These are phyloP conservation scores for Elongisporangium prolatum DNA, from an alignment of 352 stramenopile genomes.

Conservation along the genomic window DNA sequence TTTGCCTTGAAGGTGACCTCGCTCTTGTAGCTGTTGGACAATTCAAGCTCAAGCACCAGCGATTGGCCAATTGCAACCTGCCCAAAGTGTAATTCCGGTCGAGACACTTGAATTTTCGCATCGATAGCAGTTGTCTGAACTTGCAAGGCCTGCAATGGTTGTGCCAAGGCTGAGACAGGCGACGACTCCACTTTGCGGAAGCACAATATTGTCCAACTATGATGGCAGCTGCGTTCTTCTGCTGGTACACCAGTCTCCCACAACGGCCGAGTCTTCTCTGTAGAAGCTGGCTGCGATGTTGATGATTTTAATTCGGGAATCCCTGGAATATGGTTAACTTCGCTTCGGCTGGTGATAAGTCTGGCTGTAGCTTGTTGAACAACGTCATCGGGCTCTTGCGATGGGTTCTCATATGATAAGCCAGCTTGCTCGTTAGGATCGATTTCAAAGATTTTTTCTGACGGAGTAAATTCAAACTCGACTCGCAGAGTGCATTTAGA, in stretches of 20 bases:
- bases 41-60: constrained; percentile 41
- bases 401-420: background rate
- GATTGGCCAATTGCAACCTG: constrained; percentile 84
- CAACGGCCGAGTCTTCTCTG: background rate
- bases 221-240: constrained; percentile 70
- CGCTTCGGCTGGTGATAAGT: background rate
- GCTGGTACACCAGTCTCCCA: constrained; percentile 11
- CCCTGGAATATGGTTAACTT: background rate
- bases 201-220: constrained; percentile 71
- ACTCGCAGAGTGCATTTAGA: constrained; percentile 46
- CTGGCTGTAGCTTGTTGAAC: background rate
- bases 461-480: constrained; percentile 79
- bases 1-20: constrained; percentile 40
- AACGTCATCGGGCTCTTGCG: too few species aligned
- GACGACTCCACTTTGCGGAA: constrained; percentile 32
- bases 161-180: background rate
- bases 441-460: constrained; percentile 30
- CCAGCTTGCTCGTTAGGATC: background rate
- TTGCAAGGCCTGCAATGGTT: constrained; percentile 48
- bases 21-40: constrained; percentile 43
- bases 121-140: constrained; percentile 63
- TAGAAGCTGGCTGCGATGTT: background rate
- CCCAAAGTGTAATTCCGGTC: constrained; percentile 63
- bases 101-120: constrained; percentile 37
- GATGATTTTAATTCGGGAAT: background rate